Percentiles rank a stretch among this genome's conserved stretches.
Evolutionary conservation across 495 filamentous ascomycete genomes (phyloP).

Genomic region (Hypoxylon fragiforme): DNA sequence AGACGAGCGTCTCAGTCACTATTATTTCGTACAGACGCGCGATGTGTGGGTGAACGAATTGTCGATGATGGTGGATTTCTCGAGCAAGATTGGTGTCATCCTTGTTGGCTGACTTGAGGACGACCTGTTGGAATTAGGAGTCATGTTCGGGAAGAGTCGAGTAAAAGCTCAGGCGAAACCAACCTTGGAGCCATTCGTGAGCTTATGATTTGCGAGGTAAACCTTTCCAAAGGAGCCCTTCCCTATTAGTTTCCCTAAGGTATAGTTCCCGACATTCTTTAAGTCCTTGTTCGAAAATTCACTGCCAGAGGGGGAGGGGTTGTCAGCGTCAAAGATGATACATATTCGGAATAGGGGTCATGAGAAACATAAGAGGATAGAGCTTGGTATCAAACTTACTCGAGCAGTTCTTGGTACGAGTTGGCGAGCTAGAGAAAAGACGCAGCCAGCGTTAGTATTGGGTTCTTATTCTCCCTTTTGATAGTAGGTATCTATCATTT

Average conservation of each 20-base stretch:
- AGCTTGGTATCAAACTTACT: slow-evolving; percentile 61
- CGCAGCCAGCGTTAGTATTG: slow-evolving; percentile 32
- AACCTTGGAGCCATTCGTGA: slow-evolving; percentile 98
- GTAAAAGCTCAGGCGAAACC: slow-evolving; percentile 23
- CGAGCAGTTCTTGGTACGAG: slow-evolving; percentile 93
- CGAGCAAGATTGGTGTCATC: slow-evolving; percentile 93
- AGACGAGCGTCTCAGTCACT: slow-evolving; percentile 90
- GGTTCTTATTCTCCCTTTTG: not conserved
- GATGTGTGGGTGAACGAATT: slow-evolving; percentile 97
- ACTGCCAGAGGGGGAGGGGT: slow-evolving; percentile 51
- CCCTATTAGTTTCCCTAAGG: slow-evolving; percentile 85
- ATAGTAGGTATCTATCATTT: slow-evolving; percentile 7
- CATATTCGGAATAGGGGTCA: too few species aligned
- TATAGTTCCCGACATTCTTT: slow-evolving; percentile 90
- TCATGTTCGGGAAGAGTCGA: slow-evolving; percentile 6
- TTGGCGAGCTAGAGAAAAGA: slow-evolving; percentile 73
- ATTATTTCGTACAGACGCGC: slow-evolving; percentile 96
- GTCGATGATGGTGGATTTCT: slow-evolving; percentile 97
- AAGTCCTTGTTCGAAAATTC: slow-evolving; percentile 95
- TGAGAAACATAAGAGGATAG: not conserved
- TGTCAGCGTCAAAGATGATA: slow-evolving; percentile 27
- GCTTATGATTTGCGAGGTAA: slow-evolving; percentile 93
- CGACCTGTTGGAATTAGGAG: slow-evolving; percentile 64
- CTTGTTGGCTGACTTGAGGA: slow-evolving; percentile 96
- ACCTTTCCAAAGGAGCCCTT: slow-evolving; percentile 99